Base-by-base conservation (phyloP, 139 green algal species). In the Mesostigma viride region DNA sequence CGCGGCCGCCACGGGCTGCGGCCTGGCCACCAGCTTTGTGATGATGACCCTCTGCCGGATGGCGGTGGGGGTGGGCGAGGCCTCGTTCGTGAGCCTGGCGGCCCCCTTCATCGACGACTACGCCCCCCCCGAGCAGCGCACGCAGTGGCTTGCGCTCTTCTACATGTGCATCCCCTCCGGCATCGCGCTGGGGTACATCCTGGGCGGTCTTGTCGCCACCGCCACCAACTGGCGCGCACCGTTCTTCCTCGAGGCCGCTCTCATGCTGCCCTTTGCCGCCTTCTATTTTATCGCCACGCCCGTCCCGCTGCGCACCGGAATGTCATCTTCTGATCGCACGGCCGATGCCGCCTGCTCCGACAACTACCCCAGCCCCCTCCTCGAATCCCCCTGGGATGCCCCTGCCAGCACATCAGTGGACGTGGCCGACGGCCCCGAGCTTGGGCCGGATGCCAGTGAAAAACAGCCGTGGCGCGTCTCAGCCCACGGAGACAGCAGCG, bases 41-140 rank as follows among this genome's bases (percentile, higher is more conserved):
- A 66, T 28, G 0, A 36, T 79, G 26, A 26, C 45, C 0, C 26
- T 75, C 30, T 75, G 71, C 58, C 53, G 71, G 2, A 75, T 75
- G 71, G 75, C 80, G 1, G 90, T 96, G 24, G 91, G 91, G 1
- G 83, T 95, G 24, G 91, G 91, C 0, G 91, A 97, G 82, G 91
- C 91, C 0, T 91, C 84, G 0, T 96, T 97, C 58, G 84, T 97
- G 2, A 80, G 86, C 1, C 78, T 98, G 4, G 91, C 91, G 1
- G 79, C 92, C 1, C 88, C 92, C 0, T 97, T 96, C 74, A 96
- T 99, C 20, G 91, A 96, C 73, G 89, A 96, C 70, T 81, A 83
- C 31, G 92, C 92, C 0, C 92, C 92, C 0, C 44, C 70, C 5
- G 59, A 6, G 53, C 53, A 70, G 64, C 70, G 35, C 2, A 53